Base-by-base conservation (phyloP, 495 filamentous ascomycete species). In the Penicillium lividum region DNA sequence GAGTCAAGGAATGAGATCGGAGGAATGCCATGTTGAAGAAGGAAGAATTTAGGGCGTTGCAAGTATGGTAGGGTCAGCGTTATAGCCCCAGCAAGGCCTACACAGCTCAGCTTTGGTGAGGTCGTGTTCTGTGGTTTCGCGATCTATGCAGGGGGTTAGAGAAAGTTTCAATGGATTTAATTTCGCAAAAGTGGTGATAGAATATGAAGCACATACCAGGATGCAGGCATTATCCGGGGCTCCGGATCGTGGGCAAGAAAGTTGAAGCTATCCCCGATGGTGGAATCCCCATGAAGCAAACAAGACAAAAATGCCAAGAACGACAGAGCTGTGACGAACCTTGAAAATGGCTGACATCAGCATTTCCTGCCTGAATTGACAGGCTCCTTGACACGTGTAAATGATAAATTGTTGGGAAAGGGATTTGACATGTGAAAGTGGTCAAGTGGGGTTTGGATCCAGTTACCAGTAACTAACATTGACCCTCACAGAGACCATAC, bases 231-330 rank as follows among this genome's bases (percentile, higher is more conserved):
- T 47, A 28, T 28, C 25, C 16, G 29, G 45, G 13, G 59, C 51
- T 53, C 28, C 16, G 34, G 28, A 30, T 36, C 57, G 44, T 22
- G n/a, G 44, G 16, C 33, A 55, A 59, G 34, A 53, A 62, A 58
- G 58, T 57, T 67, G 63, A 65, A 69, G 64, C 58, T 63, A 52
- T 47, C 50, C 53, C 57, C 51, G 34, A 57, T 57, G 49, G 33
- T 40, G 34, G 62, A 58, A 57, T 54, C 53, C 51, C 53, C 54
- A 51, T 42, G 62, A 60, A 48, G 56, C 55, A 61, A 63, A 63
- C 59, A 62, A 18, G 57, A 22, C 63, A 65, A 65, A 53, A 25
- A 16, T 15, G 51, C 51, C 51, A 44, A 53, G 51, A 56, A 49
- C 45, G 3, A 10, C 11, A 40, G 13, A 40, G 38, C 38, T 40